phyloP scores from a whole-genome alignment of 2,329 filamentous ascomycete genomes.

The Dactylellina cionopaga region DNA sequence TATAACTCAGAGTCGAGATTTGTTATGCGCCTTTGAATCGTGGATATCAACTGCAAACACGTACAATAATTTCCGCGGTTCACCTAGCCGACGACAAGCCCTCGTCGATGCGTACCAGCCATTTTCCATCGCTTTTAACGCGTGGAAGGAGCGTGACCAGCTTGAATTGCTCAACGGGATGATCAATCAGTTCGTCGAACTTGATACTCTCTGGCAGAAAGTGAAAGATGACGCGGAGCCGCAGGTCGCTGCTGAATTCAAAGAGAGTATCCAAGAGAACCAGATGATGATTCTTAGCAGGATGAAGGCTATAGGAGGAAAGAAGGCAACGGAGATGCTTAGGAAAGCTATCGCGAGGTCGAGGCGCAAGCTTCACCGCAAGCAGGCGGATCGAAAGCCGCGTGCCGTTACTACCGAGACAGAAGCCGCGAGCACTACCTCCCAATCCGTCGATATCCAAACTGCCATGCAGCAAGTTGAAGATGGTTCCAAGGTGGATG shows the following conservation, averaged over 20 bases:
- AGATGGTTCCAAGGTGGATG: conserved; percentile 53
- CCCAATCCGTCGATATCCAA: conserved; percentile 62
- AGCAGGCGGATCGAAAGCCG: conserved; percentile 75
- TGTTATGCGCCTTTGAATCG: conserved; percentile 80
- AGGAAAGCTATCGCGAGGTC: conserved; percentile 78
- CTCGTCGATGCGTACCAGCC: conserved; percentile 76
- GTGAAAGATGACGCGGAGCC: conserved; percentile 81
- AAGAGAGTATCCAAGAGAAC: conserved; percentile 81
- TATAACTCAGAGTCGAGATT: conserved; percentile 78
- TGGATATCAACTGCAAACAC: conserved; percentile 73
- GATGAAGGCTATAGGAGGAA: conserved; percentile 80
- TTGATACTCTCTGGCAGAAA: conserved; percentile 84
- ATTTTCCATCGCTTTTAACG: conserved; percentile 81
- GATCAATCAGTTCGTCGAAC: conserved; percentile 85
- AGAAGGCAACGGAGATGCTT: conserved; percentile 76
- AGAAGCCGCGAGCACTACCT: conserved; percentile 60
- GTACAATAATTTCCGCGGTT: conserved; percentile 57
- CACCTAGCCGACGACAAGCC: conserved; percentile 69
- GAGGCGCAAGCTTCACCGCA: conserved; percentile 67
- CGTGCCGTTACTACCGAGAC: conserved; percentile 68
- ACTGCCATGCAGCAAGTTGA: conserved; percentile 61
- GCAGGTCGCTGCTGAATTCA: conserved; percentile 78
- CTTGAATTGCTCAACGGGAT: conserved; percentile 82
- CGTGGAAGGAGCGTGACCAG: conserved; percentile 84
- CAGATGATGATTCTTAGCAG: conserved; percentile 80